Base-by-base conservation (phyloP, 306 rosid genomes). In the Mimosa pudica region DNA sequence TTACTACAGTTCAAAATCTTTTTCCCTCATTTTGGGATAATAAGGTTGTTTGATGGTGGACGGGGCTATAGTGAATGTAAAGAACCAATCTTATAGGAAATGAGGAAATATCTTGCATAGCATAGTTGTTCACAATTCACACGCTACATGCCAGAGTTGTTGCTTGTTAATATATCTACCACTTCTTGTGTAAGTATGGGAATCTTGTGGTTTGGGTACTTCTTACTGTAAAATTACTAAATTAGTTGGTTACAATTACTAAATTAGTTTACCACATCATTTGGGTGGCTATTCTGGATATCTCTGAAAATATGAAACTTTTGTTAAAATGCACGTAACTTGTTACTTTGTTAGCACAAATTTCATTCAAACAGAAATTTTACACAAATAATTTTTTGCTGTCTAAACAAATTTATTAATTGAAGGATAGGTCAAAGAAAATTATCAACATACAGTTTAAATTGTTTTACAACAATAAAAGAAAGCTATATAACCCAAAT, bases 161-260 rank as follows among this genome's bases (percentile, higher is more conserved):
- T 38, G 5, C 30, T 24, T 24, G 30, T 24, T 24, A 24, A 24
- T 24, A 38, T 38, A 38, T 38, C 66, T 60, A 74, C 42, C 38
- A 67, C 64, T 68, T 80, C 65, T 45, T 86, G 70, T 81, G 82
- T 82, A 76, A 78, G 61, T 82, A 65, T 71, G 52, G 78, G 33
- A 60, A n/a, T 55, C 61, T 2, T 10, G 8, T 55, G 8, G 10
- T 16, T 17, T 7, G 30, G 10, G 61, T 8, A n/a, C 7, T 55
- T 52, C 7, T 3, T 11, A 24, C 6, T n/a, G 68, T 67, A 45
- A 45, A n/a, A 2, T 73, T 55, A 38, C 42, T 38, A 5, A n/a
- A 2, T 73, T 55, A 38, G 44, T 63, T 52, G 30, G 30, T 24
- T 24, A 24, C 30, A n/a, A 2, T 73, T 55, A 38, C 42, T 38